These are phyloP conservation scores for Cordyceps farinosa DNA, from an alignment of 2,329 filamentous ascomycete genomes.

Conservation along the genomic window DNA sequence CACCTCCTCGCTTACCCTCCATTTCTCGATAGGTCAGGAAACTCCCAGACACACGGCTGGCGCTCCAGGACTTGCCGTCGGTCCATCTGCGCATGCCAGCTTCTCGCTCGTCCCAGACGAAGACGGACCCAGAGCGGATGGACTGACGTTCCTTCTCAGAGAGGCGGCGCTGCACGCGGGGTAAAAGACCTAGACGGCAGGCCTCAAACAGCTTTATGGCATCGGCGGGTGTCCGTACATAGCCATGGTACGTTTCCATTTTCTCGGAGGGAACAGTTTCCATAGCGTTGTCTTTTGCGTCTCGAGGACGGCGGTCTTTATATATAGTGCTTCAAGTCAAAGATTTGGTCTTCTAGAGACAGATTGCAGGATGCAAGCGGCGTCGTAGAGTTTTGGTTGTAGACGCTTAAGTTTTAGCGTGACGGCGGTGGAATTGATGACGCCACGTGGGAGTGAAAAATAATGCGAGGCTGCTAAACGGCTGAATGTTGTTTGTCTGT, in stretches of 20 bases:
- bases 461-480: neutral
- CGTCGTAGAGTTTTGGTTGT: neutral
- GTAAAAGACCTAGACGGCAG: conserved; percentile 82
- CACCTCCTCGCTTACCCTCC: conserved; percentile 92
- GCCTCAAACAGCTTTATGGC: conserved; percentile 99
- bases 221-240: conserved; percentile 91
- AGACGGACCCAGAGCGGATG: conserved; percentile 94
- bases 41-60: conserved; percentile 93
- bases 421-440: neutral
- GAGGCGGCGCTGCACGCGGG: conserved; percentile 84
- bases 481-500: neutral
- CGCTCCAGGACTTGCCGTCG: conserved; percentile 98
- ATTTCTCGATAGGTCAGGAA: conserved; percentile 97
- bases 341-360: no score
- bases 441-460: neutral
- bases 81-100: conserved; percentile 98
- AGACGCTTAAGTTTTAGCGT: neutral
- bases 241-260: conserved; percentile 97
- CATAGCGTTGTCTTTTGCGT: conserved; percentile 18
- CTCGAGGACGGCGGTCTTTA: neutral
- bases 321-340: no score
- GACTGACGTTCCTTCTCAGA: conserved; percentile 97
- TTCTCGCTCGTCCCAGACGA: conserved; percentile 99
- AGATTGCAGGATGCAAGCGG: no score
- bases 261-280: conserved; percentile 28